phyloP scores from a whole-genome alignment of 257 asterid genomes.

The Eustoma russellianum region DNA sequence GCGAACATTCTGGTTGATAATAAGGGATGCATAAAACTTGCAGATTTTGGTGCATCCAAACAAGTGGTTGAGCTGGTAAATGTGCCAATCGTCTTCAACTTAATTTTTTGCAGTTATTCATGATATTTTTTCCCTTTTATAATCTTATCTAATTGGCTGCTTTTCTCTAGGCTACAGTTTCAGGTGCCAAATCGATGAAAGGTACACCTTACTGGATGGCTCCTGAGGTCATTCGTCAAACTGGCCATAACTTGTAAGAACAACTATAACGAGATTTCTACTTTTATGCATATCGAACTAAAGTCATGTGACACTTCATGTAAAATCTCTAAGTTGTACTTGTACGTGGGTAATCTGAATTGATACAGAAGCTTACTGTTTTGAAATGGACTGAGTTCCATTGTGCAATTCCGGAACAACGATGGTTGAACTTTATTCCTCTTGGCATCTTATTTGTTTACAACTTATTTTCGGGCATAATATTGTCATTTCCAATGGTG shows the following conservation, averaged over 20 bases:
- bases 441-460: no score
- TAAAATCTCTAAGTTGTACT: no score
- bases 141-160: slow-evolving; percentile 4
- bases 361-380: no score
- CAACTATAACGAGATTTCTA: not conserved
- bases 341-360: no score
- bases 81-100: not conserved
- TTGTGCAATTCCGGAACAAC: no score
- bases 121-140: not conserved
- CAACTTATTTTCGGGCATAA: no score
- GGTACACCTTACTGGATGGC: slow-evolving; percentile 40
- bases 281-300: not conserved
- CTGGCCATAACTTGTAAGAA: slow-evolving; percentile 33
- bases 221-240: slow-evolving; percentile 31
- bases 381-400: no score
- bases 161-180: slow-evolving; percentile 18
- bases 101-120: not conserved
- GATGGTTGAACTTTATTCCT: no score
- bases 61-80: slow-evolving; percentile 29
- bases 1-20: slow-evolving; percentile 35
- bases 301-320: no score
- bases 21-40: slow-evolving; percentile 30
- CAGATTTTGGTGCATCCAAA: slow-evolving; percentile 35
- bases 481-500: no score
- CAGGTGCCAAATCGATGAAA: slow-evolving; percentile 32